Evolutionary conservation across 129 eudicot genomes (phyloP), one percentile per base, ranked within the genome.

Genomic region (Lactuca saligna): DNA sequence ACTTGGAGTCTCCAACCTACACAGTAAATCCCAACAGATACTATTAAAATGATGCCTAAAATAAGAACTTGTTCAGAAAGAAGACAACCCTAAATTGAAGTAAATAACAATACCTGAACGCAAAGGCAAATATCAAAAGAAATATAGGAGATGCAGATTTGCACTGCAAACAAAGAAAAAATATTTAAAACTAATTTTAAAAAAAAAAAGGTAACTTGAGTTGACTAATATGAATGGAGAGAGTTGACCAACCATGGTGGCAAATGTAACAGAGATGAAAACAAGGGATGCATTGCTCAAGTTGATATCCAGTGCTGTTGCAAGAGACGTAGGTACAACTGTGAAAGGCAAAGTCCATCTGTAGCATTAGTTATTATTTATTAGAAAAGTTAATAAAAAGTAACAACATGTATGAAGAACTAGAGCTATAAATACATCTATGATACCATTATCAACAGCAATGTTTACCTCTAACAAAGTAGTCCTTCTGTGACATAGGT

Each of bases 201-300:
- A 20, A 20, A 57, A 57, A 66, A 65, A 34, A n/a, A 4, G 51
- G 3, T 25, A 25, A 25, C 2, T 25, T 25, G 7, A 46, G 51
- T 46, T 46, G 51, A 46, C 51, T n/a, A 39, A 65, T 10, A 59
- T 56, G 59, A 72, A 37, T 20, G 55, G 39, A 69, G 76, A 82
- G 70, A 57, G 60, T 73, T 53, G 72, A 89, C 88, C 17, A 66
- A 93, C 98, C 98, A 93, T 93, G 41, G 98, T 93, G 76, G 98
- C 98, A 81, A 93, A 93, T 64, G 97, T 89, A 56, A 93, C 98
- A 62, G 98, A 79, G 73, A 93, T 89, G 78, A 89, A 87, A 83
- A 93, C 98, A 76, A 93, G 97, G 34, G 98, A 93, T 56, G 79
- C 95, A 63, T 93, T 93, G 97, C 98, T 93, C 81, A 93, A 82